Conservation (phyloP, 2,329 filamentous ascomycete genomes). For the Ophiostoma sp. region DNA sequence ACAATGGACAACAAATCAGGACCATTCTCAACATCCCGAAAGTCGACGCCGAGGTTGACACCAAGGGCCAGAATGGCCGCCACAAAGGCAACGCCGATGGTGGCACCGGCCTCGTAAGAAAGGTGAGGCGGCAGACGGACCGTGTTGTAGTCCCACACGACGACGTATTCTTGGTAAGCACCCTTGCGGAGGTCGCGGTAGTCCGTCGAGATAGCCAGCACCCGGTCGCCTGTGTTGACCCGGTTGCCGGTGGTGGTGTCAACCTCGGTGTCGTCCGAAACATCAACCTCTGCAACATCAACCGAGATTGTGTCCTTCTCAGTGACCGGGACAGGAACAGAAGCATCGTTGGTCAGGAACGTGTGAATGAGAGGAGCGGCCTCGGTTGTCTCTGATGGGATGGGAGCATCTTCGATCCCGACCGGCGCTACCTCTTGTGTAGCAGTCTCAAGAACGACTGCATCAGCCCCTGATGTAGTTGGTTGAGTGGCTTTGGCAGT, state of each 20-base stretch:
- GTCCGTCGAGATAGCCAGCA: constrained; percentile 70
- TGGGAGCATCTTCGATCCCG: neutral
- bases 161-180: constrained; percentile 68
- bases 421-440: neutral
- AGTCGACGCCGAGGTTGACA: constrained; percentile 69
- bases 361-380: neutral
- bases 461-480: neutral
- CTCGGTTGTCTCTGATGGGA: neutral
- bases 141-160: constrained; percentile 65
- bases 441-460: neutral
- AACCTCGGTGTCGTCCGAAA: constrained; percentile 26
- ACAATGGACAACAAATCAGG: constrained; percentile 61
- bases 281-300: neutral
- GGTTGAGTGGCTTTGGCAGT: neutral
- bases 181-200: constrained; percentile 72
- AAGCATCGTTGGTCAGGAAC: neutral
- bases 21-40: constrained; percentile 52
- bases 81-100: constrained; percentile 70
- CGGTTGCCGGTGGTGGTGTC: constrained; percentile 43
- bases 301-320: neutral
- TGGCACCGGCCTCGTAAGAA: constrained; percentile 57
- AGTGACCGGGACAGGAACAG: neutral
- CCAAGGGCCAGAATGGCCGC: constrained; percentile 67
- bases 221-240: constrained; percentile 58
- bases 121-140: constrained; percentile 59